These are phyloP conservation scores for Salix dunnii DNA, from an alignment of 345 rosid genomes.

Conservation along the genomic window DNA sequence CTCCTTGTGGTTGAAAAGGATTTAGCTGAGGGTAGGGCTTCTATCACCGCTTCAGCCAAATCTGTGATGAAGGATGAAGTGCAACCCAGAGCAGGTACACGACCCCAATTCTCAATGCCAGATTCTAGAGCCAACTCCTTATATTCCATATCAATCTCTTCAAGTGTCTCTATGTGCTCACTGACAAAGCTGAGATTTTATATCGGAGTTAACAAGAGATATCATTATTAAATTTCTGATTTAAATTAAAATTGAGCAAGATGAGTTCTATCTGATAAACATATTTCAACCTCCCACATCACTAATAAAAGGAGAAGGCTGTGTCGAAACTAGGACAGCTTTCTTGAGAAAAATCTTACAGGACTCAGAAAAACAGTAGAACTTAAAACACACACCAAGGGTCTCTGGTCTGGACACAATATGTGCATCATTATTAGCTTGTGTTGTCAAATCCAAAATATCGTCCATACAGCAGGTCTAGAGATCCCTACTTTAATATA, in stretches of 20 bases:
- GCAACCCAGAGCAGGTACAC: constrained; percentile 81
- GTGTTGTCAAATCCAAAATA: background rate
- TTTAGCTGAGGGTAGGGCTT: constrained; percentile 73
- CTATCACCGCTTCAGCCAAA: constrained; percentile 86
- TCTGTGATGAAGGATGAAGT: constrained; percentile 80
- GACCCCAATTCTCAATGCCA: constrained; percentile 88
- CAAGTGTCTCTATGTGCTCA: constrained; percentile 92
- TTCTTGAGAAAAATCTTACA: background rate
- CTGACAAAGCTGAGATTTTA: constrained; percentile 68
- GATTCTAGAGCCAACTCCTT: constrained; percentile 80
- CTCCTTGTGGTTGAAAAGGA: constrained; percentile 39
- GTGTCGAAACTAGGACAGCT: background rate
- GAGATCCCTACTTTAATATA: background rate
- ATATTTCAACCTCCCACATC: background rate
- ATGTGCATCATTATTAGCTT: background rate
- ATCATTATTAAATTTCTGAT: background rate
- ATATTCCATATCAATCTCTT: constrained; percentile 94
- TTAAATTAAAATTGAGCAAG: background rate
- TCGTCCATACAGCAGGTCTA: background rate
- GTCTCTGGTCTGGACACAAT: too few species aligned
- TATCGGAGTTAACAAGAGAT: background rate
- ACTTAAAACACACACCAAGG: background rate
- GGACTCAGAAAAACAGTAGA: background rate
- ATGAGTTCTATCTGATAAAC: background rate
- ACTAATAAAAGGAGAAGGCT: background rate